phyloP scores from a whole-genome alignment of 805 yeast species.

The Kluyveromyces nonfermentans region DNA sequence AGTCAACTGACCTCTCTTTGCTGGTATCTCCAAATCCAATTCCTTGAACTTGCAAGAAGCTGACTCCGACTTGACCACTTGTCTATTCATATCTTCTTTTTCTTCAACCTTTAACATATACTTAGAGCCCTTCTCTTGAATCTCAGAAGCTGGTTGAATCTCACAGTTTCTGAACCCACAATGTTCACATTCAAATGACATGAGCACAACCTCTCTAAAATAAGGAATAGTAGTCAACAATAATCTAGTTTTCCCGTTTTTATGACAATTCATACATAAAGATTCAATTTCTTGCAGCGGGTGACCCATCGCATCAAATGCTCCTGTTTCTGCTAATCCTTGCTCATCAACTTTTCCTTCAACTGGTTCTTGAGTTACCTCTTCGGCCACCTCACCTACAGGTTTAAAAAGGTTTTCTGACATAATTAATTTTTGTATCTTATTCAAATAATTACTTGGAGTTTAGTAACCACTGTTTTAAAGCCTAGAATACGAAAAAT shows the following conservation, averaged over 20 bases:
- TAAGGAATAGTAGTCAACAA: conserved; percentile 84
- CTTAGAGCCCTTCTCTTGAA: conserved; percentile 80
- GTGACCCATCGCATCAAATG: conserved; percentile 76
- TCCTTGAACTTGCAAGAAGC: conserved; percentile 74
- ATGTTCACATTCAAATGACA: conserved; percentile 95
- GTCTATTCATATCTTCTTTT: conserved; percentile 72
- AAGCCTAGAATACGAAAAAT: too few relatives aligned
- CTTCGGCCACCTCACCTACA: conserved; percentile 52
- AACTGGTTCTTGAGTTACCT: conserved; percentile 31
- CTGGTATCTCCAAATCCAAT: conserved; percentile 89
- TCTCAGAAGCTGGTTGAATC: conserved; percentile 89
- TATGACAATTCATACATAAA: conserved; percentile 89
- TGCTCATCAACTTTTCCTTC: conserved; percentile 20
- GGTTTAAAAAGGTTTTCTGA: conserved; percentile 41
- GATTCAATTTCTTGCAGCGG: conserved; percentile 95
- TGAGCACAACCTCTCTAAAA: conserved; percentile 80
- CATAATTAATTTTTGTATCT: too few relatives aligned
- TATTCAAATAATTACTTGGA: too few relatives aligned
- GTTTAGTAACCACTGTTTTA: background rate
- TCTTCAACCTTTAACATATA: conserved; percentile 60
- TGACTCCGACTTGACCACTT: conserved; percentile 83
- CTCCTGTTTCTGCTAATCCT: conserved; percentile 61
- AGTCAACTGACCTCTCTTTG: conserved; percentile 87
- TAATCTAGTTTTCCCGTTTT: conserved; percentile 75
- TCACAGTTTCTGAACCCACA: conserved; percentile 88